Evolutionary conservation across 208 protist genomes (phyloP).

Genomic region (Trypanosoma scelopori): DNA sequence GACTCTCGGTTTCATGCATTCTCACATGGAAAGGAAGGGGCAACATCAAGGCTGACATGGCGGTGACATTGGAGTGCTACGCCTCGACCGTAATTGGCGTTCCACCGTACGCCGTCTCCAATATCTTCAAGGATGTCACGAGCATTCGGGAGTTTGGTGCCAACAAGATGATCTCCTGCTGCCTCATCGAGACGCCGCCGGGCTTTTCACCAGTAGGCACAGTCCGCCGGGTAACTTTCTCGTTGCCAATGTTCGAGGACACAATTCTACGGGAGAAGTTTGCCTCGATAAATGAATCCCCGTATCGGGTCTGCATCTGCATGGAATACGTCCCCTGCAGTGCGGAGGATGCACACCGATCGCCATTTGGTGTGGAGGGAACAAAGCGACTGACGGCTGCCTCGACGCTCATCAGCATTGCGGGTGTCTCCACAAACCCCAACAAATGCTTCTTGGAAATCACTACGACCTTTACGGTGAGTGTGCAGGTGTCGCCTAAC

Average conservation of each 20-base stretch:
- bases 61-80: conserved; percentile 7
- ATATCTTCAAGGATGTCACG: conserved; percentile 34
- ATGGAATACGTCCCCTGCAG: conserved; percentile 47
- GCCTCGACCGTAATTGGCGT: conserved; percentile 49
- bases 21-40: background rate
- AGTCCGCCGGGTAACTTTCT: conserved; percentile 41
- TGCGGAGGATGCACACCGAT: conserved; percentile 34
- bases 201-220: conserved; percentile 19
- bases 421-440: conserved; percentile 33
- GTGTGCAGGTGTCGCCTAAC: conserved; percentile 19
- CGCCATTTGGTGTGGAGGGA: conserved; percentile 39
- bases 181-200: conserved; percentile 42
- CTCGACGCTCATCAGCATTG: conserved; percentile 31
- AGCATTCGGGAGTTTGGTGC: conserved; percentile 40
- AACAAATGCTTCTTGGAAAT: conserved; percentile 61
- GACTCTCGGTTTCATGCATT: background rate
- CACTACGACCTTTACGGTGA: conserved; percentile 22
- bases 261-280: conserved; percentile 48
- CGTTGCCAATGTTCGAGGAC: conserved; percentile 25
- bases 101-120: conserved; percentile 28
- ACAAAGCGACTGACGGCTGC: conserved; percentile 17
- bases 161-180: conserved; percentile 33
- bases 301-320: conserved; percentile 7
- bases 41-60: background rate
- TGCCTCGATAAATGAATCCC: conserved; percentile 11